Base-by-base conservation (phyloP, 257 asterid genomes). In the Solanum pimpinellifolium region DNA sequence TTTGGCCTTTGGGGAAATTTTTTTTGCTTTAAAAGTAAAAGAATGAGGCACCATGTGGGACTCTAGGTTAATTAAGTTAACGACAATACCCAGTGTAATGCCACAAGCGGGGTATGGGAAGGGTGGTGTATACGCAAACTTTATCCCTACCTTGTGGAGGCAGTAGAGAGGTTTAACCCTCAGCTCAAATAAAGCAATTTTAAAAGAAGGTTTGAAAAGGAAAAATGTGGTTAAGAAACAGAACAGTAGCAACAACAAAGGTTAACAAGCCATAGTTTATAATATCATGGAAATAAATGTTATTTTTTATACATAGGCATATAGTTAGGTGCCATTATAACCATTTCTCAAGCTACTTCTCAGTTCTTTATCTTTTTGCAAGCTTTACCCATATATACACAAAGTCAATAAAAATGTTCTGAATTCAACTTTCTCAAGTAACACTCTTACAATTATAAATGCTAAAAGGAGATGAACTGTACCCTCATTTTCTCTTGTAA, bases 401-500 rank as follows among this genome's bases (percentile, higher is more conserved):
- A 18, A 80, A 47, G 44, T 31, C 85, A 3, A 81, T 3, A 29
- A 49, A 52, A 81, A 81, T 52, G 69, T 81, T 31, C 35, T 10
- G 70, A 52, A 31, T 29, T 52, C 85, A 49, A 11, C 31, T 81
- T 80, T 49, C 85, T 9, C 37, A 20, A 49, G 44, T 20, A 81
- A 29, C 33, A 81, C 15, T 81, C 69, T 49, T 18, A 52, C 37
- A 49, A 49, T 29, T 81, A 31, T 29, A 81, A 49, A 81, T 25
- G 85, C 46, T 81, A 49, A 49, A 81, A 10, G 46, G 44, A 81
- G 52, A 49, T 81, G 85, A 81, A 86, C 52, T 80, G 37, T 94
- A 97, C 99, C 99, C 98, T 93, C 99, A 97, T 93, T 91, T 95
- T 95, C 78, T 97, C 99, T 90, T 94, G 97, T 91, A 97, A 89